Conservation (phyloP, 176 grass and related monocot species). For the Phragmites australis region DNA sequence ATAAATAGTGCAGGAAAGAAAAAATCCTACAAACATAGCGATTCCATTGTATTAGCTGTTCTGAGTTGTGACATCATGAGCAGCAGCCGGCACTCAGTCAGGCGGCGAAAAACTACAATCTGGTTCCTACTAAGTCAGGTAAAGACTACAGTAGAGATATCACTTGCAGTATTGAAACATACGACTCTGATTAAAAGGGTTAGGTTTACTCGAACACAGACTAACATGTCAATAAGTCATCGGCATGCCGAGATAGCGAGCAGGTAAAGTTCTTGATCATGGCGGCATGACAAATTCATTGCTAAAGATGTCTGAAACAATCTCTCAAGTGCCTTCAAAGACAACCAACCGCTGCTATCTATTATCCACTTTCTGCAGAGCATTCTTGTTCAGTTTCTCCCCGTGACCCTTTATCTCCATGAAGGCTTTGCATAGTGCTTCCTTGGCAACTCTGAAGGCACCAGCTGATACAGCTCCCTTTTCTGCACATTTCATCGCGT, state of each 20-base stretch:
- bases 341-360: background rate
- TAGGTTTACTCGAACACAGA: background rate
- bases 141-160: background rate
- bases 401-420: conserved; percentile 58
- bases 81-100: background rate
- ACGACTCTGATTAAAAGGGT: background rate
- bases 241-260: background rate
- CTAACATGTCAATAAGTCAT: conserved; percentile 13
- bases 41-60: background rate
- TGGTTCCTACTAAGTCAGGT: background rate
- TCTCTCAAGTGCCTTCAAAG: background rate
- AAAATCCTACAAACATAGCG: background rate
- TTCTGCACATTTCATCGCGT: conserved; percentile 70
- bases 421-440: conserved; percentile 62
- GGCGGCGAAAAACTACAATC: background rate
- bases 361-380: conserved; percentile 14
- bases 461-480: conserved; percentile 72
- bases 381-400: conserved; percentile 50
- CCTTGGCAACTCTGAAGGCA: conserved; percentile 68
- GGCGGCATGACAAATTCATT: background rate
- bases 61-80: background rate
- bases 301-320: background rate
- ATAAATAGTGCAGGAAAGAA: background rate
- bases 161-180: background rate
- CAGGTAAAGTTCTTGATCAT: background rate